phyloP scores from a whole-genome alignment of 1,284 basidiomycete species.

The Boletellus deceptivus region DNA sequence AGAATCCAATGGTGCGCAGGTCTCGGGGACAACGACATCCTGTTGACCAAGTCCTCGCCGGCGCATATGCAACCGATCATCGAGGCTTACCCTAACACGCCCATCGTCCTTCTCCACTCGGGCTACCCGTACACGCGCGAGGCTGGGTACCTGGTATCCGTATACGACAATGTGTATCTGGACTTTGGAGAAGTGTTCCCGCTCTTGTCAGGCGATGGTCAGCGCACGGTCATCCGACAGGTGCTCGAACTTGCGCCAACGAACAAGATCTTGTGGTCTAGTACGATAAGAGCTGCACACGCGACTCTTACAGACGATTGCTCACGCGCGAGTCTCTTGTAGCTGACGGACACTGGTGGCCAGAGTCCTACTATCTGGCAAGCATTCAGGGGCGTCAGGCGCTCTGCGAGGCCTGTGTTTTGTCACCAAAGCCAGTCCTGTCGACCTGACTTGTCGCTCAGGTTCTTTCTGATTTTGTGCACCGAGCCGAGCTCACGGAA shows the following conservation, averaged over 20 bases:
- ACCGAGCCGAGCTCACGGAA: constrained; percentile 22
- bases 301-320: background rate
- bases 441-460: constrained; percentile 2
- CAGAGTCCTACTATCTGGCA: constrained; percentile 71
- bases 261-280: constrained; percentile 78
- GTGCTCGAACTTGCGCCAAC: constrained; percentile 69
- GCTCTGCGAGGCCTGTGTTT: constrained; percentile 51
- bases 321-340: constrained; percentile 4
- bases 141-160: constrained; percentile 67
- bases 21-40: constrained; percentile 70
- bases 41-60: constrained; percentile 57
- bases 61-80: constrained; percentile 66
- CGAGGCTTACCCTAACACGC: constrained; percentile 55
- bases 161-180: constrained; percentile 70
- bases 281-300: constrained; percentile 38
- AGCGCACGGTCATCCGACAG: constrained; percentile 56
- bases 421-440: background rate
- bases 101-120: constrained; percentile 67
- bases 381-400: constrained; percentile 59
- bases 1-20: constrained; percentile 29
- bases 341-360: constrained; percentile 80
- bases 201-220: constrained; percentile 59
- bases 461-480: constrained; percentile 26
- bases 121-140: constrained; percentile 74
- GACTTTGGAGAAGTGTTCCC: constrained; percentile 83